A percentile compares a stretch with the other conserved stretches of the same genome.
Evolutionary conservation across 768 basidiomycete species (phyloP).

Genomic region (Tricholoma sp.): DNA sequence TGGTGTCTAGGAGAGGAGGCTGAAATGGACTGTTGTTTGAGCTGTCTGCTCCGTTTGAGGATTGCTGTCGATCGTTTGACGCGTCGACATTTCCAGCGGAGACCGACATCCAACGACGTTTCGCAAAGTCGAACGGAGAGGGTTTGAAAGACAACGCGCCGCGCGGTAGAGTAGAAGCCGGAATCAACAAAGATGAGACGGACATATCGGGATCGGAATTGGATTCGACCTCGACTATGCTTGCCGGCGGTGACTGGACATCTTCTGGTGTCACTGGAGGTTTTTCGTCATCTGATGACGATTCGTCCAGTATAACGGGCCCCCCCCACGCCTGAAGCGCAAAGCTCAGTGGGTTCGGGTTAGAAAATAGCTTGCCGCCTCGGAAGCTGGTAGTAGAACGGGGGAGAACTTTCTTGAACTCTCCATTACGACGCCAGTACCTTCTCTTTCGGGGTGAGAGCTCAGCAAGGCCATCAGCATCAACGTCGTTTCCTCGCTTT

Average conservation of each 20-base stretch:
- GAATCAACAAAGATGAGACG: conserved; percentile 10
- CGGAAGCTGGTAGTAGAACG: conserved; percentile 35
- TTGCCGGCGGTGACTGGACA: conserved; percentile 35
- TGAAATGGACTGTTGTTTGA: not conserved
- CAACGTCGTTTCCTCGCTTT: conserved; percentile 29
- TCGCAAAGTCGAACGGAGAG: conserved; percentile 59
- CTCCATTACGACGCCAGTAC: conserved; percentile 13
- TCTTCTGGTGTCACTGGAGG: conserved; percentile 59
- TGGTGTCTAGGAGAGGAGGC: not conserved
- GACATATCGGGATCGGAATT: conserved; percentile 5
- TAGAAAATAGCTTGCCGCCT: conserved; percentile 45
- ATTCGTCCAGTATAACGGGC: conserved; percentile 36
- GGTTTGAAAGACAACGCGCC: conserved; percentile 52
- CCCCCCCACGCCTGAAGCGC: conserved; percentile 55
- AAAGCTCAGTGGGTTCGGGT: conserved; percentile 58
- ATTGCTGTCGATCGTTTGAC: not conserved
- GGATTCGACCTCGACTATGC: conserved; percentile 16
- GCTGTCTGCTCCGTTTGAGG: conserved; percentile 3
- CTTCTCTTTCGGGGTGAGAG: conserved; percentile 26
- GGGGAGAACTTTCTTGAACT: conserved; percentile 34
- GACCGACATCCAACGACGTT: conserved; percentile 52
- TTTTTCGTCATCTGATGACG: conserved; percentile 45
- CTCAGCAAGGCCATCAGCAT: conserved; percentile 21
- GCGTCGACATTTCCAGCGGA: conserved; percentile 15
- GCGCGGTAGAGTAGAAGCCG: conserved; percentile 21